Evolutionary conservation across 805 yeast species (phyloP).

Genomic region (Barnettozyma wickerhamii): DNA sequence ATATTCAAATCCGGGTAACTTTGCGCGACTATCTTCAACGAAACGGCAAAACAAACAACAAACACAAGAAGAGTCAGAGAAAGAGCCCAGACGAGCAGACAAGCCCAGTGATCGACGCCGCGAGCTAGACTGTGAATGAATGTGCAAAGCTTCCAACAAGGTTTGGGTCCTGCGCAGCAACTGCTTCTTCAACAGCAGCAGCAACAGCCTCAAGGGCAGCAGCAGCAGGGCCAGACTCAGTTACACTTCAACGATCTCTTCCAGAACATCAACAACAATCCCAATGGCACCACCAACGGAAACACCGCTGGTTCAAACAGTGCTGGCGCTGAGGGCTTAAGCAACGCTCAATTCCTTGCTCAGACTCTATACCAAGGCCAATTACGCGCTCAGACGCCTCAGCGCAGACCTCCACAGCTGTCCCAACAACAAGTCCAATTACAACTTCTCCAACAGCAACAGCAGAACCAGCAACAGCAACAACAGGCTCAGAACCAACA

Average conservation of each 20-base stretch:
- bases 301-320: constrained; percentile 1
- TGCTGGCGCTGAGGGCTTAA: constrained; percentile 20
- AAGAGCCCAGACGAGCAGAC: neutral
- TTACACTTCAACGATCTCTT: constrained; percentile 23
- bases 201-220: constrained; percentile 18
- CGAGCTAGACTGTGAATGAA: constrained; percentile 11
- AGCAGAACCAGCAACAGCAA: constrained; percentile 17
- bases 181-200: constrained; percentile 24
- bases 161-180: constrained; percentile 25
- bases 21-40: neutral
- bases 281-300: constrained; percentile 4
- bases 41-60: constrained; percentile 8
- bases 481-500: constrained; percentile 13
- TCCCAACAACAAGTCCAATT: constrained; percentile 29
- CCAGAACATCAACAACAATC: constrained; percentile 19
- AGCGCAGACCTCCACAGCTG: constrained; percentile 24
- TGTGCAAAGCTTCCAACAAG: constrained; percentile 24
- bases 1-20: constrained; percentile 5
- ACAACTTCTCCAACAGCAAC: constrained; percentile 26
- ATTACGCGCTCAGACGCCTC: constrained; percentile 32
- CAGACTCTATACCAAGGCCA: constrained; percentile 38
- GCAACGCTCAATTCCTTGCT: constrained; percentile 34
- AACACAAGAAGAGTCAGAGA: neutral
- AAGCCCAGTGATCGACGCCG: neutral
- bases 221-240: constrained; percentile 15